Conservation (phyloP, 1,139 yeast species). For the Suhomyces panamericanus region DNA sequence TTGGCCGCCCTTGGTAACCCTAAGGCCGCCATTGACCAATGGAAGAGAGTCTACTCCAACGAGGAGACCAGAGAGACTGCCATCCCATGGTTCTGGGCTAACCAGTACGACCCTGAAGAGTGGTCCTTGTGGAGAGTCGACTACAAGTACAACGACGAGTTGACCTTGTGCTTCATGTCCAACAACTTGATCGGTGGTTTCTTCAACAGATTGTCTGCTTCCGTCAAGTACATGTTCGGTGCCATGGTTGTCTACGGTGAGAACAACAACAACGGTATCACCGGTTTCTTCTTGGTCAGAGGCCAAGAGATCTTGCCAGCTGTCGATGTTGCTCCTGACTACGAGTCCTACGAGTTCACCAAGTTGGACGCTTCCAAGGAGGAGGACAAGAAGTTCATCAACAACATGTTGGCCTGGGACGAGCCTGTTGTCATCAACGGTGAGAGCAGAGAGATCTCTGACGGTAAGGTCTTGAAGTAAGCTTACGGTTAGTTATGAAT, state of each 20-base stretch:
- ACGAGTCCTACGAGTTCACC: conserved; percentile 66
- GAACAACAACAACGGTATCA: conserved; percentile 96
- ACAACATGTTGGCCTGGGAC: conserved; percentile 57
- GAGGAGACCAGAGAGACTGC: conserved; percentile 95
- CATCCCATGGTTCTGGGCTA: conserved; percentile 96
- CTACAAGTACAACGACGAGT: conserved; percentile 97
- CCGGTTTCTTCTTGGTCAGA: conserved; percentile 92
- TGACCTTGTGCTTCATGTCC: conserved; percentile 96
- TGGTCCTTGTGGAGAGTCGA: conserved; percentile 96
- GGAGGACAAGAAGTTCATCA: conserved; percentile 40
- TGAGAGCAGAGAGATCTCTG: conserved; percentile 47
- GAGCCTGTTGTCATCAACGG: conserved; percentile 50
- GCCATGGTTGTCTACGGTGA: conserved; percentile 94
- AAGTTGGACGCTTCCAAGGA: conserved; percentile 43
- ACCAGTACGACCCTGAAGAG: conserved; percentile 86
- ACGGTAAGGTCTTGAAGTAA: conserved; percentile 54
- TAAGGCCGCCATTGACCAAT: conserved; percentile 77
- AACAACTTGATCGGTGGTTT: conserved; percentile 98
- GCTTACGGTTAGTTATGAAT: conserved; percentile 1
- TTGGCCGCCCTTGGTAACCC: conserved; percentile 79
- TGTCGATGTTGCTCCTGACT: conserved; percentile 98
- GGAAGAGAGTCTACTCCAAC: conserved; percentile 97
- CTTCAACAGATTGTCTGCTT: conserved; percentile 91
- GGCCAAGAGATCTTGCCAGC: conserved; percentile 93
- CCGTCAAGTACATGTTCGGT: conserved; percentile 94